Percentiles rank a stretch among this genome's conserved stretches.
Evolutionary conservation across 2,329 filamentous ascomycete genomes (phyloP).

Genomic region (Byssochlamys sp.): DNA sequence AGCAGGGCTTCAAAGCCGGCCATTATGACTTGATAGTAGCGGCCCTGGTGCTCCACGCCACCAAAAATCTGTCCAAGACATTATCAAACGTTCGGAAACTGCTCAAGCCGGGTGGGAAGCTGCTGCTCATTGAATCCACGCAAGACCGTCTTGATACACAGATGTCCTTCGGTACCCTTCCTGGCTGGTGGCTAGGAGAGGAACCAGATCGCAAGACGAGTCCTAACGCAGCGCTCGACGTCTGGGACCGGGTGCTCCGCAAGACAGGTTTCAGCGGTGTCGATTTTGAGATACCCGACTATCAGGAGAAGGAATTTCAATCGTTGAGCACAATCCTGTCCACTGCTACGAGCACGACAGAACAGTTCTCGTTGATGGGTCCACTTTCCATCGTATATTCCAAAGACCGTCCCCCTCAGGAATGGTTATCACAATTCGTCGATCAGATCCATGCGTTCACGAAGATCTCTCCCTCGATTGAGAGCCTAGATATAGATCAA

Average conservation of each 20-base stretch:
- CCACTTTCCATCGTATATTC: no score
- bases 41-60: constrained; percentile 27
- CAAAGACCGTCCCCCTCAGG: no score
- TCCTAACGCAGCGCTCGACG: neutral
- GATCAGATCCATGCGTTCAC: no score
- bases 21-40: constrained; percentile 28
- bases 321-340: neutral
- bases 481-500: no score
- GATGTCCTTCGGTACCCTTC: constrained; percentile 24
- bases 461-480: no score
- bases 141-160: constrained; percentile 7
- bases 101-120: constrained; percentile 34
- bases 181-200: constrained; percentile 32
- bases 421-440: no score
- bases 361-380: no score
- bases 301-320: constrained; percentile 1
- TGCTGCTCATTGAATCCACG: constrained; percentile 37
- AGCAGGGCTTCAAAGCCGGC: constrained; percentile 20
- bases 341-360: no score
- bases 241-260: constrained; percentile 1
- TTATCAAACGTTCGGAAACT: constrained; percentile 18
- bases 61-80: constrained; percentile 13
- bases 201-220: no score
- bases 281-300: constrained; percentile 1
- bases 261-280: constrained; percentile 2